A percentile compares a stretch with the other conserved stretches of the same genome.
phyloP scores from a whole-genome alignment of 306 rosid species.

The Corylus heterophylla region DNA sequence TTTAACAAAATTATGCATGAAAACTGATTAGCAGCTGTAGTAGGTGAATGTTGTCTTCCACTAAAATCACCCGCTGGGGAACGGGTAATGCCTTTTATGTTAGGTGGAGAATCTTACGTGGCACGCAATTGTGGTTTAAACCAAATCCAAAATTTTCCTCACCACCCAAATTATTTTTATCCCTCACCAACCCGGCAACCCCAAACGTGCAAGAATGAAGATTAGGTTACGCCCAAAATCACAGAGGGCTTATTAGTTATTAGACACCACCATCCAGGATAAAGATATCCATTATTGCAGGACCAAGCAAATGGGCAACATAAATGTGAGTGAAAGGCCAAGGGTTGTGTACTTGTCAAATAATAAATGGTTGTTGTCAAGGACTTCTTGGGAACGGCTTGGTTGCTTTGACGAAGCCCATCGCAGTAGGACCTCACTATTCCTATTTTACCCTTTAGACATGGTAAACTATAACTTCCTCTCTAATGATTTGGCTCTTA shows the following conservation, averaged over 20 bases:
- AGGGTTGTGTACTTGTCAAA: not conserved
- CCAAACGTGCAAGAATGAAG: not conserved
- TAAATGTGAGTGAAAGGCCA: too few relatives aligned
- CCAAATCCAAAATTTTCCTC: not conserved
- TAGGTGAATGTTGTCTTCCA: conserved; percentile 6
- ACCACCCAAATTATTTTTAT: not conserved
- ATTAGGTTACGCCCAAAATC: not conserved
- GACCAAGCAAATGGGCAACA: too few relatives aligned
- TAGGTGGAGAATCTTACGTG: conserved; percentile 34
- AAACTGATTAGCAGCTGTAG: not conserved
- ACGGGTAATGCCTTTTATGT: not conserved
- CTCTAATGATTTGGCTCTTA: too few relatives aligned
- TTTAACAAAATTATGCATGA: not conserved
- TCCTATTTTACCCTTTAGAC: not conserved
- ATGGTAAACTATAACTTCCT: too few relatives aligned
- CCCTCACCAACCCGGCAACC: conserved; percentile 29
- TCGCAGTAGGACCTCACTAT: not conserved
- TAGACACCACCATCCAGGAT: too few relatives aligned
- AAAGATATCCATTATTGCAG: too few relatives aligned
- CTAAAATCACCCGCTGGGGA: too few relatives aligned
- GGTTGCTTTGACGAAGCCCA: not conserved
- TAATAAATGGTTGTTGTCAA: not conserved
- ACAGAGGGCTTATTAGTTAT: too few relatives aligned
- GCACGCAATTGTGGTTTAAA: conserved; percentile 1
- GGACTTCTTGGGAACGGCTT: not conserved